A percentile compares a stretch with the other conserved stretches of the same genome.
Conservation (phyloP, 78 protist species). For the Bodo saltans region DNA sequence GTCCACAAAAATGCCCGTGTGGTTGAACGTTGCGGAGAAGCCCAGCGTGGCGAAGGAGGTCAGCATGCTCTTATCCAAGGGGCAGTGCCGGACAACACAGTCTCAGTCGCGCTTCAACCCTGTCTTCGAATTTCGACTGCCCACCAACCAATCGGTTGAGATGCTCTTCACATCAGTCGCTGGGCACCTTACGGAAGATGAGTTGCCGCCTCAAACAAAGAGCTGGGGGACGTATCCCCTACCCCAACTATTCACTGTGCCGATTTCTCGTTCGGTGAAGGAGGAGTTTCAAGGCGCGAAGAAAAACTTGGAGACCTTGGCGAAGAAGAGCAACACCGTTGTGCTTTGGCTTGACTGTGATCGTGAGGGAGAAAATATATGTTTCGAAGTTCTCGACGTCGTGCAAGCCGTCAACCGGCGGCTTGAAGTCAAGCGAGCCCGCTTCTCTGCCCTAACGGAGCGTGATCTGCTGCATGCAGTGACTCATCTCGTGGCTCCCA, state of each 20-base stretch:
- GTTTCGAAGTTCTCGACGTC: slow-evolving; percentile 77
- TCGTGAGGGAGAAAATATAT: slow-evolving; percentile 96
- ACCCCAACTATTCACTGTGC: slow-evolving; percentile 65
- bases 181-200: slow-evolving; percentile 81
- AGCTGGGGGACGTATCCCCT: slow-evolving; percentile 62
- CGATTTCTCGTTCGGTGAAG: slow-evolving; percentile 39
- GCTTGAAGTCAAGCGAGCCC: slow-evolving; percentile 68
- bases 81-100: background rate
- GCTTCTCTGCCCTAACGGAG: slow-evolving; percentile 73
- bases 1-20: no score
- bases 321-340: slow-evolving; percentile 36
- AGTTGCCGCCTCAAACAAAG: slow-evolving; percentile 47
- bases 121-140: background rate
- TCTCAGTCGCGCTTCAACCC: slow-evolving; percentile 23
- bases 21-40: slow-evolving; percentile 24
- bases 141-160: background rate
- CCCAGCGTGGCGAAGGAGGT: slow-evolving; percentile 24
- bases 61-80: background rate
- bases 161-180: slow-evolving; percentile 83
- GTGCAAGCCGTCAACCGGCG: slow-evolving; percentile 38
- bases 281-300: background rate
- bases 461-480: background rate
- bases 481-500: slow-evolving; percentile 54
- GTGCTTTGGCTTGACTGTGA: slow-evolving; percentile 95
- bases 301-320: slow-evolving; percentile 35